phyloP scores from a whole-genome alignment of 441 rosid genomes.

The Breynia disticha region DNA sequence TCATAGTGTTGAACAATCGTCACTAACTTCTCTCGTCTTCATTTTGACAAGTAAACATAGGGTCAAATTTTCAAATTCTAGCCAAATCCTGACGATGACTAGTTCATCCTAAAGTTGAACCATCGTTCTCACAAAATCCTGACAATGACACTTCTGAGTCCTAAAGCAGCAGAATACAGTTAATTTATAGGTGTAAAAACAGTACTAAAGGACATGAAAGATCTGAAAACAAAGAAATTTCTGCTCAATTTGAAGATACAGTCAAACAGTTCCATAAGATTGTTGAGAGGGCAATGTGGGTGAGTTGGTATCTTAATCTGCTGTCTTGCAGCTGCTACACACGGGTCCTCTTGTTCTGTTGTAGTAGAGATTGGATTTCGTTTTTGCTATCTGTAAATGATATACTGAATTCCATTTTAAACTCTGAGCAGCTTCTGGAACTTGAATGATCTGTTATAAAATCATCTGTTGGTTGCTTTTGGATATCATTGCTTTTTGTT shows the following conservation, averaged over 20 bases:
- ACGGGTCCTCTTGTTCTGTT: constrained; percentile 33
- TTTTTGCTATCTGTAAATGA: constrained; percentile 46
- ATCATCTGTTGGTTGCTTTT: constrained; percentile 1
- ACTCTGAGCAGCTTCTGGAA: constrained; percentile 24
- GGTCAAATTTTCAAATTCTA: constrained; percentile 1
- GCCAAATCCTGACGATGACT: constrained; percentile 19
- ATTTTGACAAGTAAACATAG: too few species aligned
- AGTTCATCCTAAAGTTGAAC: constrained; percentile 81
- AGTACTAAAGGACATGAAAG: constrained; percentile 17
- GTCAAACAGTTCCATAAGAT: constrained; percentile 21
- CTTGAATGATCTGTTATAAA: constrained; percentile 14
- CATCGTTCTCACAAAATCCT: constrained; percentile 2
- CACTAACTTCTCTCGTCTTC: too few species aligned
- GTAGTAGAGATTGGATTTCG: constrained; percentile 26
- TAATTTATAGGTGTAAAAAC: constrained; percentile 44
- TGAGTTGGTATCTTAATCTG: constrained; percentile 9
- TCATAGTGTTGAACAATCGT: too few species aligned
- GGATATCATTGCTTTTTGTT: constrained; percentile 14
- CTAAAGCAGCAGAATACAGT: constrained; percentile 14
- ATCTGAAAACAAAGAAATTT: constrained; percentile 12
- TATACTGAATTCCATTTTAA: constrained; percentile 33
- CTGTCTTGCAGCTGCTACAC: constrained; percentile 5
- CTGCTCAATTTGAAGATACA: constrained; percentile 8
- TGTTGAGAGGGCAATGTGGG: constrained; percentile 10
- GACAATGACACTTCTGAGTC: too few species aligned